Percentiles rank a stretch among this genome's conserved stretches.
Evolutionary conservation across 257 asterid species (phyloP).

Genomic region (Datura wrightii): DNA sequence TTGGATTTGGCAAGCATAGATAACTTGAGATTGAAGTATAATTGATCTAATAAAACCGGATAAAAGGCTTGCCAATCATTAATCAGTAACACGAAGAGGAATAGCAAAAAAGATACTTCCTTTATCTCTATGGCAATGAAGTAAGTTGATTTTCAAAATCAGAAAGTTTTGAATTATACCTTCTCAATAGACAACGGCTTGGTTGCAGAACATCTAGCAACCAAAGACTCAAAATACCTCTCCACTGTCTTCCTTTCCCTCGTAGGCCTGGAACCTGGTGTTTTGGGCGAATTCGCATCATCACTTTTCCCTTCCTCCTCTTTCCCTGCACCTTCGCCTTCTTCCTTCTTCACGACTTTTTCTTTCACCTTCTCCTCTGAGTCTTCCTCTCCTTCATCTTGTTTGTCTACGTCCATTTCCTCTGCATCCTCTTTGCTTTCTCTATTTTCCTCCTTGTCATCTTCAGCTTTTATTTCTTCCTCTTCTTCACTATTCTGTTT

Average conservation of each 20-base stretch:
- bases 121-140: neutral
- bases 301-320: constrained; percentile 22
- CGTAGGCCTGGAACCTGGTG: constrained; percentile 67
- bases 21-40: neutral
- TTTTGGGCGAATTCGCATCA: constrained; percentile 42
- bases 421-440: constrained; percentile 20
- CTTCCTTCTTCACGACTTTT: constrained; percentile 21
- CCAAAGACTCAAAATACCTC: constrained; percentile 58
- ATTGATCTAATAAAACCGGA: neutral
- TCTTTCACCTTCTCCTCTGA: constrained; percentile 1
- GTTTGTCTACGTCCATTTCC: constrained; percentile 26
- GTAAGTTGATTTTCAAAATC: neutral
- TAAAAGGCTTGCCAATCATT: neutral
- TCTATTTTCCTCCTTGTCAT: neutral
- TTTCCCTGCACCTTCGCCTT: neutral
- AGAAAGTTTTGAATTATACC: constrained; percentile 41
- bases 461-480: neutral
- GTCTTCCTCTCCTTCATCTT: constrained; percentile 21
- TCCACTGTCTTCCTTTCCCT: constrained; percentile 91
- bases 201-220: constrained; percentile 46
- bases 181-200: constrained; percentile 73
- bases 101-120: neutral
- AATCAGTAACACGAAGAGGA: too few relatives aligned
- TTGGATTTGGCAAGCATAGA: neutral
- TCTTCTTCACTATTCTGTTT: constrained; percentile 22